Base-by-base conservation (phyloP, 345 rosid genomes). In the Ceriops zippeliana region DNA sequence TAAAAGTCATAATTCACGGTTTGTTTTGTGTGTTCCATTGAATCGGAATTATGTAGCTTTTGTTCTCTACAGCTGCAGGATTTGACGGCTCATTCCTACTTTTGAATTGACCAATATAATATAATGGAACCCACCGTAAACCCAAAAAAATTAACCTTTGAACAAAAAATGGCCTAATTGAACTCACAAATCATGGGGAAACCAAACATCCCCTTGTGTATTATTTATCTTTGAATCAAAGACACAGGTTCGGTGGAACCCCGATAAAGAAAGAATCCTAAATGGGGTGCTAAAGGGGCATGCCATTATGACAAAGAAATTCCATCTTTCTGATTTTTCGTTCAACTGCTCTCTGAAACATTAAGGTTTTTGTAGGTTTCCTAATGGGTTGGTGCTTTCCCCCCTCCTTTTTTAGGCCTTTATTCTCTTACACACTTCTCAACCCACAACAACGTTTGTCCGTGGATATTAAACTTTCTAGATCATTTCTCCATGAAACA, bases 401-500 rank as follows among this genome's bases (percentile, higher is more conserved):
- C 65, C 9, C 58, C 38, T 2, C 0, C 1, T 38, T 11, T 72
- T 65, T 42, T 13, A 30, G 58, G 61, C 42, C 75, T 81, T 85
- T 79, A 72, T 77, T 83, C 83, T 71, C 78, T 56, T 32, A 59
- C 68, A 52, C 34, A 51, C 62, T 60, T 62, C 79, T 75, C 71
- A 71, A 70, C 83, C 72, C 76, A 72, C 81, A 66, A 66, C 81
- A 52, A 73, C 72, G 76, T 78, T 77, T 81, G 67, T 74, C 68
- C 80, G 83, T 73, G 87, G 80, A 75, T 72, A 74, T 69, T 75
- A 67, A 74, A 61, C 68, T 63, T 66, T 80, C 61, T 59, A 63
- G 78, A 80, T 66, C 74, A 75, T 79, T 67, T 80, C 51, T 68
- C 82, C 72, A 72, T 69, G 76, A 76, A 82, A 82, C 70, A 80